Evolutionary conservation across 164 flowering plant species (phyloP), one percentile per base, ranked within the genome.

Genomic region (Malania oleifera): DNA sequence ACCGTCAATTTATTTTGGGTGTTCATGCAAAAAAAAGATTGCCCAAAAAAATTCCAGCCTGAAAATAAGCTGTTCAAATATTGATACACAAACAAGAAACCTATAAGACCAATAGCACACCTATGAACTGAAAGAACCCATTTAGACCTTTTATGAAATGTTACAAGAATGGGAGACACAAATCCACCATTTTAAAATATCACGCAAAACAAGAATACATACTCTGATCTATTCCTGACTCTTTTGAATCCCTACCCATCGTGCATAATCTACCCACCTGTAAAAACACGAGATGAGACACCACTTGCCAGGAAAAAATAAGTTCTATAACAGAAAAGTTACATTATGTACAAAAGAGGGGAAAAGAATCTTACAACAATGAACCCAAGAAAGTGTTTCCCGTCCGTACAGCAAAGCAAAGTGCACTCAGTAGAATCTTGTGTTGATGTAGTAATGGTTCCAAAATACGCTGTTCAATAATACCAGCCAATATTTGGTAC

Each of bases 341-440:
- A 19, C 18, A n/a, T 13, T 9, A 6, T 19, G 0, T 12, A 44
- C 24, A 24, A 8, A n/a, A 26, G 26, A 24, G 12, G 13, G 17
- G 22, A 15, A 41, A 54, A 26, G 41, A 67, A 52, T 46, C 98
- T 89, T 62, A 90, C 98, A 93, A 38, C 61, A 93, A 70, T 57
- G 98, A 93, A 62, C 98, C 98, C 80, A 93, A 73, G 79, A 56
- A 93, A 40, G 98, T 93, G 81, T 93, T 93, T 65, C 97, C 97
- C 2, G 98, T 93, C 55, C 98, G 67, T 52, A 87, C 91, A 41
- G 89, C 95, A 64, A 93, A 93, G 80, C 97, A 87, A 17, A 81
- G 15, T 15, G 97, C 98, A 69, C 95, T 84, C 35, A 93, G 65
- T n/a, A 86, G 13, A 47, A 87, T 56, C 75, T 90, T 89, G 73